Base-by-base conservation (phyloP, 495 filamentous ascomycete genomes). In the Podospora bellae-mahoneyi region DNA sequence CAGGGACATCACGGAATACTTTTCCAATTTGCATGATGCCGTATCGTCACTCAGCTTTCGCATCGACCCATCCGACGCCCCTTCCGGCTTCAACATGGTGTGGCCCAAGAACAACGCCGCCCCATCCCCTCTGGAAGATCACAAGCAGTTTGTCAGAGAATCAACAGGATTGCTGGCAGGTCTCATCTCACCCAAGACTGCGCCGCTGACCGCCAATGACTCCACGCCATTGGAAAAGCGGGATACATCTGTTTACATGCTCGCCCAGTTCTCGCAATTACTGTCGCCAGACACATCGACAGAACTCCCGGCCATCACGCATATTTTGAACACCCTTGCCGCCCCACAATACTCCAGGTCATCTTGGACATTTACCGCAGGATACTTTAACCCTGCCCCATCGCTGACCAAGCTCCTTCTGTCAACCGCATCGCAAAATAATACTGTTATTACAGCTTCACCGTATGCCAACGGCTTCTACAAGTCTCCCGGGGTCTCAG, bases 401-500 rank as follows among this genome's bases (percentile, higher is more conserved):
- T 84, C 87, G 2, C 85, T 97, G 6, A 93, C 91, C 18, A 84
- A 88, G 60, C 84, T 97, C 4, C 81, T 98, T 1, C 86, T 99
- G 19, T 80, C 84, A 19, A 93, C 92, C 18, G 78, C 83, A 5
- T 90, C 89, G 4, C 74, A 75, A 16, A 81, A 81, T 62, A 93
- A 91, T 68, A 95, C 91, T 2, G 89, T 99, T 23, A 86, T 99
- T 63, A 97, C 96, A 4, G 95, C 95, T n/a, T 94, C 92, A 3
- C 95, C 94, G 0, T 88, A 88, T 80, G 96, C 95, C 0, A 99
- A 99, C 76, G 96, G 95, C 13, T 99, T 99, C 79, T 98, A 91
- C 79, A 88, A 90, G 67, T 96, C 92, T 5, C 85, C 89, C 18
- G 95, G 95, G 23, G 85, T 98, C 0, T 94, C 91, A 2, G 93